Evolutionary conservation across 495 filamentous ascomycete species (phyloP), one percentile per base, ranked within the genome.

Genomic region (Durotheca rogersii): DNA sequence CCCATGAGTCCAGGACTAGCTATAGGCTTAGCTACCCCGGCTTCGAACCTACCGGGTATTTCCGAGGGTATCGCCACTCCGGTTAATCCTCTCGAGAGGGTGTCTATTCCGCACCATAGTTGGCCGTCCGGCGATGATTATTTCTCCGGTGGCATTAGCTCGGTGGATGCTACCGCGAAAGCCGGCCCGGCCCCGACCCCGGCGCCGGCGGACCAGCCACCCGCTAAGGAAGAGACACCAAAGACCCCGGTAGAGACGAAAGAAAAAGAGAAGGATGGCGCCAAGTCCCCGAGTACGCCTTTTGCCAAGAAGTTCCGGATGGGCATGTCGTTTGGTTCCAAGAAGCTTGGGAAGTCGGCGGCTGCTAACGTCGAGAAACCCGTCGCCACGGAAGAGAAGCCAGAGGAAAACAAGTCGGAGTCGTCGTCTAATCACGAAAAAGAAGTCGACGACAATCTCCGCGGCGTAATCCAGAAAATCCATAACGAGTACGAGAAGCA

Each of bases 231-330:
- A n/a, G 62, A 65, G 33, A 39, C 39, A 10, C 74, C 81, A 1
- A 78, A 78, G 44, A 81, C 81, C 21, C 82, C 85, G 0, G 65
- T 70, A 23, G 86, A 89, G 32, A 79, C 74, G 11, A 71, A 73
- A 32, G 70, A 73, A 15, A 69, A 69, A 33, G 67, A 90, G 29
- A 82, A 78, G 20, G 86, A 89, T 19, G 83, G 68, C 47, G 67
- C 72, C 14, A 94, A 91, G 62, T 82, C 85, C 30, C 75, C 80
- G 0, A 76, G 76, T 16, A 85, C 81, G 1, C 68, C 88, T 7
- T 94, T 95, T 61, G 81, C 84, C 3, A 93, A 92, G 72, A 93
- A 92, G 61, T 91, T 96, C 68, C 80, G 83, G 11, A 89, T 90
- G 81, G 82, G 84, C 25, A 90, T 90, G 70, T 83, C 87, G 4